Base-by-base conservation (phyloP, 495 filamentous ascomycete species). In the Penicillium verhagenii region DNA sequence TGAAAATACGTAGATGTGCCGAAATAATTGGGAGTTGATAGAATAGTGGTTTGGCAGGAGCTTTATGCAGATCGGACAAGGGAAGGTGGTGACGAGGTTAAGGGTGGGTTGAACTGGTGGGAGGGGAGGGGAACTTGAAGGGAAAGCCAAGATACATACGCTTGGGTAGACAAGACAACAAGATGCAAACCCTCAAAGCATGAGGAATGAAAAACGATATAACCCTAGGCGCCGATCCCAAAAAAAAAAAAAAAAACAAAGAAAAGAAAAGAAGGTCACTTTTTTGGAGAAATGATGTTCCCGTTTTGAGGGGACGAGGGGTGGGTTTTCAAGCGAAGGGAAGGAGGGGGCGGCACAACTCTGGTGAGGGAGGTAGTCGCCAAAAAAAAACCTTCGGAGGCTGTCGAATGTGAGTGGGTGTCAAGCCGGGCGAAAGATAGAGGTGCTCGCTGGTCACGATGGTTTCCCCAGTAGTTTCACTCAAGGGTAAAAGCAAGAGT, bases 101-200 rank as follows among this genome's bases (percentile, higher is more conserved):
- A 21, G 37, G 19, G 44, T 56, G 33, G 54, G 47, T 40, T 47
- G 53, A 48, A 37, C 52, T 25, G 53, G 52, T 50, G 45, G 53
- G 57, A 51, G 60, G 58, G 40, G 60, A 53, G 61, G 44, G 50
- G 55, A 49, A 45, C 54, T 47, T 49, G 47, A 55, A 52, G 39
- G 47, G 55, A 51, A 54, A 62, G 28, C 23, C 47, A 47, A 37
- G 26, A 44, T 37, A 72, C 70, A 59, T 75, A 75, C 72, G 66
- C 63, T 69, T 70, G 65, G 68, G 71, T 71, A 66, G 69, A 72
- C 65, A 67, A 64, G 60, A 70, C 58, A 56, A 65, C 42, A 62
- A 57, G 47, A 65, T 66, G 56, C 60, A 66, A 64, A 66, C 59
- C 65, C 70, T 74, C 72, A 72, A 54, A 71, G 66, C 72, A 72